These are phyloP conservation scores for Didymosphaeria variabile DNA, from an alignment of 2,329 filamentous ascomycete species.

Conservation along the genomic window DNA sequence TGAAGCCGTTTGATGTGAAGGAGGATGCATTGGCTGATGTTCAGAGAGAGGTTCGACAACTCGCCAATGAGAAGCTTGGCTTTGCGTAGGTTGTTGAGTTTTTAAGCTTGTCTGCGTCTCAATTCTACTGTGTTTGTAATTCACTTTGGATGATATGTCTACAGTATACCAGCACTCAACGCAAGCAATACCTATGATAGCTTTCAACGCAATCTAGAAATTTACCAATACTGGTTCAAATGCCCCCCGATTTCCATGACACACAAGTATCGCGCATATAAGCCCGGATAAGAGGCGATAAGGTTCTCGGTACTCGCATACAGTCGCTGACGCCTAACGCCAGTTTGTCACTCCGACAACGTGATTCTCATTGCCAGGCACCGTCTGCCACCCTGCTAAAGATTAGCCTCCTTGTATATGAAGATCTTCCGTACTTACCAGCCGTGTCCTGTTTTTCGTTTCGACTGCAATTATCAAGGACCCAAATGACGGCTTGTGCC, in stretches of 20 bases:
- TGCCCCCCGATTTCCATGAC: too few relatives aligned
- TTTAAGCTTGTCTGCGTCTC: neutral
- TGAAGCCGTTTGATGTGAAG: conserved; percentile 25
- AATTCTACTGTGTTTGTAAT: too few relatives aligned
- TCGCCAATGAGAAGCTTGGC: conserved; percentile 24
- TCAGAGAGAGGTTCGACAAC: conserved; percentile 22
- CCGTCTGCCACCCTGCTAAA: neutral
- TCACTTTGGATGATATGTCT: too few relatives aligned
- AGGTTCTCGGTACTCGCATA: too few relatives aligned
- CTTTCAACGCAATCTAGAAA: too few relatives aligned
- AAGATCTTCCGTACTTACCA: neutral
- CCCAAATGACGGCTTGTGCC: neutral
- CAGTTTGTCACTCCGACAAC: neutral
- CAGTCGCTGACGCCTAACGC: neutral
- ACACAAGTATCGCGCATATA: too few relatives aligned
- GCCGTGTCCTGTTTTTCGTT: neutral
- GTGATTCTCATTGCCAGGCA: neutral
- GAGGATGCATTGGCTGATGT: conserved; percentile 27
- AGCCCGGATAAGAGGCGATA: too few relatives aligned
- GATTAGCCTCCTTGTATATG: neutral
- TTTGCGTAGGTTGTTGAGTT: neutral
- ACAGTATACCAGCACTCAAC: too few relatives aligned
- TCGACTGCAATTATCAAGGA: neutral
- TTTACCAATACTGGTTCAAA: too few relatives aligned
- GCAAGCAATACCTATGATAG: too few relatives aligned